phyloP scores from a whole-genome alignment of 257 asterid genomes.

The Solanum pimpinellifolium region DNA sequence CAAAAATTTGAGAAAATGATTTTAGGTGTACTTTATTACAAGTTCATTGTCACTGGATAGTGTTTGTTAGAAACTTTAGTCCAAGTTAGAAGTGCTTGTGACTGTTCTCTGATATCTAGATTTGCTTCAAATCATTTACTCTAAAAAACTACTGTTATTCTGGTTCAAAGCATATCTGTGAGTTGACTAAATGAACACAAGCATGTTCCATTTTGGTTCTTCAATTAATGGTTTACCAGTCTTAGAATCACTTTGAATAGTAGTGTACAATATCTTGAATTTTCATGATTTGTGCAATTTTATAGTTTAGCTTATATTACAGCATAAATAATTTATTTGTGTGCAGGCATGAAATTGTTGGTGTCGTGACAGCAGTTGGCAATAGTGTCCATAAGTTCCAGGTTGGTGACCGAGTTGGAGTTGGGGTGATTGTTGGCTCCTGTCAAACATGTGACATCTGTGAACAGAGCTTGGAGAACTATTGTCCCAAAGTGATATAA shows the following conservation, averaged over 20 bases:
- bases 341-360: slow-evolving; percentile 64
- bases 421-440: slow-evolving; percentile 52
- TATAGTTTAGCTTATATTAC: not conserved
- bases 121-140: not conserved
- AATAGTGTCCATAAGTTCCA: slow-evolving; percentile 31
- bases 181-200: not conserved
- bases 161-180: not conserved
- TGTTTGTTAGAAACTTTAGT: not conserved
- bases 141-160: no score
- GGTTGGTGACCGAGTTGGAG: slow-evolving; percentile 55
- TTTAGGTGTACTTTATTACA: not conserved
- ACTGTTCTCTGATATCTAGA: not conserved
- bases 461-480: slow-evolving; percentile 41
- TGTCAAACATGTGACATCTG: slow-evolving; percentile 43
- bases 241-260: not conserved
- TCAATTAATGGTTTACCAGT: not conserved
- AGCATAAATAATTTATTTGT: not conserved
- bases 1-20: not conserved
- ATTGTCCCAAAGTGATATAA: slow-evolving; percentile 27
- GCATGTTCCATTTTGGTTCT: not conserved
- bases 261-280: not conserved
- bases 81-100: not conserved
- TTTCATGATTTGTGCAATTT: not conserved
- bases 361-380: slow-evolving; percentile 42
- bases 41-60: not conserved